Percentiles rank a stretch among this genome's conserved stretches.
phyloP scores from a whole-genome alignment of 2,329 filamentous ascomycete genomes.

The Aspergillus fumigatus region DNA sequence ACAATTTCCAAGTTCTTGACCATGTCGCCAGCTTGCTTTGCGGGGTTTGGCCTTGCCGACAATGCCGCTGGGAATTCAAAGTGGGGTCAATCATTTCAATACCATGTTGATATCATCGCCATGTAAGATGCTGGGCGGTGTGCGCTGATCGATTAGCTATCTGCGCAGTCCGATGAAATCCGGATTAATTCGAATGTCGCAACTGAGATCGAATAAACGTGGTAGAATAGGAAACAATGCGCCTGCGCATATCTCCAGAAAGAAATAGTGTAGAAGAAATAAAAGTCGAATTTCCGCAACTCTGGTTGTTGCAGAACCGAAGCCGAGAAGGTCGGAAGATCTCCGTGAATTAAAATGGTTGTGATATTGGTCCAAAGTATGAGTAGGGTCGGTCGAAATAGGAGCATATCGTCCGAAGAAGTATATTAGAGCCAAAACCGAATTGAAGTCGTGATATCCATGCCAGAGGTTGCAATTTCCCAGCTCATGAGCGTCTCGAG shows the following conservation, averaged over 20 bases:
- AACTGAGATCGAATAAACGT: constrained; percentile 10
- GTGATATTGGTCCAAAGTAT: not conserved
- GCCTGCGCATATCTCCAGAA: constrained; percentile 13
- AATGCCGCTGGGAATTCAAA: not conserved
- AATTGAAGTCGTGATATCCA: constrained; percentile 31
- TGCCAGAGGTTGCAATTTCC: constrained; percentile 19
- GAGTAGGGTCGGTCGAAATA: not conserved
- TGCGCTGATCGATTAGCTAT: constrained; percentile 7
- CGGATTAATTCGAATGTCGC: constrained; percentile 7
- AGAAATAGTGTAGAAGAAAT: constrained; percentile 14
- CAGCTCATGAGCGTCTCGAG: constrained; percentile 17
- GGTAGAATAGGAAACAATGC: constrained; percentile 12
- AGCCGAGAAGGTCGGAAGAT: not conserved
- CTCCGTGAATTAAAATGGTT: constrained; percentile 9
- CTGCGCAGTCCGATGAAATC: constrained; percentile 7
- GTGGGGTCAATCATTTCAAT: not conserved
- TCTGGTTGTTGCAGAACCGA: not conserved
- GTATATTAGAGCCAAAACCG: constrained; percentile 10
- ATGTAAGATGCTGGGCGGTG: not conserved
- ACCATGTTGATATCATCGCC: not conserved
- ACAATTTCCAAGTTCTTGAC: not conserved
- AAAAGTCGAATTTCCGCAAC: not conserved
- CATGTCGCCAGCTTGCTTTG: not conserved
- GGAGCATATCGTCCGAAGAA: not conserved
- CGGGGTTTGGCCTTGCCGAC: not conserved